phyloP scores from a whole-genome alignment of 2,329 filamentous ascomycete genomes.

The Ceratocystis variospora region DNA sequence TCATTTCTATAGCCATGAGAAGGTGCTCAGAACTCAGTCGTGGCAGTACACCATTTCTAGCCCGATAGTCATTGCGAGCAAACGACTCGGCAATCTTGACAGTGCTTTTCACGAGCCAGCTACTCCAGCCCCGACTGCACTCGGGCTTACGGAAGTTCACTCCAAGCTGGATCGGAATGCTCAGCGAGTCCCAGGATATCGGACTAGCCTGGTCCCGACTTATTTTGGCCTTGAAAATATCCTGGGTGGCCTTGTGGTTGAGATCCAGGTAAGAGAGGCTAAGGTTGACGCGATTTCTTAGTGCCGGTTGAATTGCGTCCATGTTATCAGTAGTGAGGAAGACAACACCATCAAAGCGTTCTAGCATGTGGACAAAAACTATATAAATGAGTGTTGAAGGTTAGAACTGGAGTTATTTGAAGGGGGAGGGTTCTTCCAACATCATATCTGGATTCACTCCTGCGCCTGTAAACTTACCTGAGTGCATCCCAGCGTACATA shows the following conservation, averaged over 20 bases:
- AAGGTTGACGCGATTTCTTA: neutral
- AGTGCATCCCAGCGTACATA: neutral
- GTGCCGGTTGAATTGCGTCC: neutral
- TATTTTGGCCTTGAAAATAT: neutral
- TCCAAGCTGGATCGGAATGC: neutral
- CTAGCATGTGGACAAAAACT: neutral
- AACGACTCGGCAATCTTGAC: slow-evolving; percentile 29
- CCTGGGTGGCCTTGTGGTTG: neutral
- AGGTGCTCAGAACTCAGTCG: too few relatives aligned
- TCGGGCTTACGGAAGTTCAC: neutral
- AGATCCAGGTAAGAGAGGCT: neutral
- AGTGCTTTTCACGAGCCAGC: slow-evolving; percentile 29
- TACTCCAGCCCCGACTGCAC: slow-evolving; percentile 26
- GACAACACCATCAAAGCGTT: neutral
- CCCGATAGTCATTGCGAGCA: slow-evolving; percentile 24
- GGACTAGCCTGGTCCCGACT: neutral
- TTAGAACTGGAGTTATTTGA: neutral
- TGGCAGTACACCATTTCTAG: too few relatives aligned
- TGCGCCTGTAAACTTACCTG: neutral
- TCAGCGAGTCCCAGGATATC: neutral
- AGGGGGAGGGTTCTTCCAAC: neutral
- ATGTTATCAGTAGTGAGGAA: neutral
- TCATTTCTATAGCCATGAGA: too few relatives aligned
- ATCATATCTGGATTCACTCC: too few relatives aligned
- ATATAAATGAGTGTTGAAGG: neutral